Evolutionary conservation across 2,329 filamentous ascomycete species (phyloP).

Genomic region (Colletotrichum sp.): DNA sequence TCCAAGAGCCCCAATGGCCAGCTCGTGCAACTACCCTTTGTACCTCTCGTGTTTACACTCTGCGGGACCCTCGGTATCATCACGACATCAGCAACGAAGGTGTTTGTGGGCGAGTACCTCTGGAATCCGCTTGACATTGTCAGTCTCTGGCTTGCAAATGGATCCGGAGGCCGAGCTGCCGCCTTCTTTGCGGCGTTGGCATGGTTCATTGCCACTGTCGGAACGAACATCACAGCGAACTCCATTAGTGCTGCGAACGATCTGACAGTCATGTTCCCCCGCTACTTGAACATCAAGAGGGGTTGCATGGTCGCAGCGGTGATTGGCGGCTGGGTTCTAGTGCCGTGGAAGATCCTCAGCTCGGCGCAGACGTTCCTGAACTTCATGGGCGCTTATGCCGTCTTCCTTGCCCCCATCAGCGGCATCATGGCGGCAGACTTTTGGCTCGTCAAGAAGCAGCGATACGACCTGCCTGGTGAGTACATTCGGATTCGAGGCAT

Average conservation of each 20-base stretch:
- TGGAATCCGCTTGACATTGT: conserved; percentile 57
- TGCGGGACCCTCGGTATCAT: conserved; percentile 57
- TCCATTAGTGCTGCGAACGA: conserved; percentile 61
- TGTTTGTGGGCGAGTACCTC: conserved; percentile 43
- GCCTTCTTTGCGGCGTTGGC: conserved; percentile 56
- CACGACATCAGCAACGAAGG: conserved; percentile 56
- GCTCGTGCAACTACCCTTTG: conserved; percentile 36
- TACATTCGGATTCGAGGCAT: not conserved
- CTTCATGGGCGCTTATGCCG: conserved; percentile 65
- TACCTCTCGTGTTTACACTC: conserved; percentile 50
- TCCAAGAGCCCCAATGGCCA: conserved; percentile 27
- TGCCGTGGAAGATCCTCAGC: conserved; percentile 69
- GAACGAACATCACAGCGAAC: conserved; percentile 63
- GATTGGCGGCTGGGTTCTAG: conserved; percentile 61
- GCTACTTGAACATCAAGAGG: conserved; percentile 60
- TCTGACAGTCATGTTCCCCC: conserved; percentile 57
- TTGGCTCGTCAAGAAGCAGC: conserved; percentile 61
- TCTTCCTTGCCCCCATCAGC: conserved; percentile 70
- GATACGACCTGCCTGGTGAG: conserved; percentile 44
- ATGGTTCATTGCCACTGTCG: conserved; percentile 60
- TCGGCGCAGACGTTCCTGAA: conserved; percentile 63
- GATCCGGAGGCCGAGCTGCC: conserved; percentile 44
- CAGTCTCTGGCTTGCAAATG: conserved; percentile 44
- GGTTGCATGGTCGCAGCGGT: conserved; percentile 61
- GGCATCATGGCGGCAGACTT: conserved; percentile 66